Percentiles rank a stretch among this genome's conserved stretches.
phyloP scores from a whole-genome alignment of 805 yeast genomes.

The Tetrapisispora iriomotensis region DNA sequence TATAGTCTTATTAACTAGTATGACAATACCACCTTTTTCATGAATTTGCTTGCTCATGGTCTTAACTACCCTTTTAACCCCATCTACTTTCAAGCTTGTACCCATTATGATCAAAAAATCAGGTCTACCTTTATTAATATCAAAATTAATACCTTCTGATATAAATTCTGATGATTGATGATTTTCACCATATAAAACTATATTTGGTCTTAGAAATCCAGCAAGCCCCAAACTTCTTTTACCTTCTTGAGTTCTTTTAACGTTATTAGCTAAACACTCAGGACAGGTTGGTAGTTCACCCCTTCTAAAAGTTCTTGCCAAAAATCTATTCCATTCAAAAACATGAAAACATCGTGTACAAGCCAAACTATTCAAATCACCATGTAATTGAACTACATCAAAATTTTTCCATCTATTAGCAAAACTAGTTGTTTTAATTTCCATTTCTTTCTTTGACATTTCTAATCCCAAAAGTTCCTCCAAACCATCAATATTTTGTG shows the following conservation, averaged over 20 bases:
- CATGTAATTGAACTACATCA: conserved; percentile 85
- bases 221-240: conserved; percentile 61
- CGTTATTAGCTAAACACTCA: conserved; percentile 47
- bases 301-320: conserved; percentile 37
- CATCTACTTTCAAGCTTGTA: conserved; percentile 84
- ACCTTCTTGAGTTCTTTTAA: conserved; percentile 53
- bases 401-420: conserved; percentile 44
- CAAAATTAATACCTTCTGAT: conserved; percentile 58
- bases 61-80: conserved; percentile 71
- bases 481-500: conserved; percentile 89
- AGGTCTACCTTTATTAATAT: conserved; percentile 50
- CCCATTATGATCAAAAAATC: conserved; percentile 84
- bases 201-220: conserved; percentile 79
- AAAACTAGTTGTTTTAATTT: conserved; percentile 14
- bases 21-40: conserved; percentile 67
- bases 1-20: conserved; percentile 64
- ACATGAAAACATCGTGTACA: conserved; percentile 62
- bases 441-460: conserved; percentile 37
- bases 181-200: conserved; percentile 87
- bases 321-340: conserved; percentile 52
- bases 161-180: conserved; percentile 82
- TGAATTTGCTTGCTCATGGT: conserved; percentile 61
- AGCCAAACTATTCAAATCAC: conserved; percentile 65
- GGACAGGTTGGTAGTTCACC: conserved; percentile 77
- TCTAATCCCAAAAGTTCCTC: conserved; percentile 58